These are phyloP conservation scores for Akanthomyces uredinophilus DNA, from an alignment of 2,329 filamentous ascomycete genomes.

Conservation along the genomic window DNA sequence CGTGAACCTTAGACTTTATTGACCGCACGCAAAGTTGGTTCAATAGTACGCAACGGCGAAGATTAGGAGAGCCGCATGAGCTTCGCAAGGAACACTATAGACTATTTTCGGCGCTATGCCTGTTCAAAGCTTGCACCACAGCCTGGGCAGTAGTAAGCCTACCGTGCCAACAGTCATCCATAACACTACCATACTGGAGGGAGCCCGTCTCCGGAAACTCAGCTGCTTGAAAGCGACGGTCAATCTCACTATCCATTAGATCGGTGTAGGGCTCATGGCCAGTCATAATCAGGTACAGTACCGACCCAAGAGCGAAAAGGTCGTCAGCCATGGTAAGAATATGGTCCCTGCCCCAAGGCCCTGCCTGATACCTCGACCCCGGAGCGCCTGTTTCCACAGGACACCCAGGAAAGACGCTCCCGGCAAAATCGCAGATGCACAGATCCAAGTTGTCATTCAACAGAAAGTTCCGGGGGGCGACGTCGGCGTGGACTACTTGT, in stretches of 20 bases:
- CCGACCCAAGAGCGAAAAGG: slow-evolving; percentile 30
- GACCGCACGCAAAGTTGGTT: no score
- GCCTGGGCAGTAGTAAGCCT: background rate
- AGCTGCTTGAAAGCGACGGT: slow-evolving; percentile 8
- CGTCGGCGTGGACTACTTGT: slow-evolving; percentile 35
- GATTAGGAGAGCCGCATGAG: no score
- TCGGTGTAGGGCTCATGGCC: slow-evolving; percentile 26
- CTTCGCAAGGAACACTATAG: background rate
- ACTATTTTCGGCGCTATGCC: background rate
- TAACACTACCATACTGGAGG: background rate
- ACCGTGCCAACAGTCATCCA: slow-evolving; percentile 1
- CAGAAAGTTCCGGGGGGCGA: slow-evolving; percentile 35
- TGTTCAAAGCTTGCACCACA: background rate
- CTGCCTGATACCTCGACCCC: slow-evolving; percentile 22
- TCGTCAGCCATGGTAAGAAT: slow-evolving; percentile 23
- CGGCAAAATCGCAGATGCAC: slow-evolving; percentile 33
- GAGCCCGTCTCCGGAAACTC: slow-evolving; percentile 1
- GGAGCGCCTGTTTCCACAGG: slow-evolving; percentile 19
- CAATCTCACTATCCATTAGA: slow-evolving; percentile 26
- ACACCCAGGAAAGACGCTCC: slow-evolving; percentile 26
- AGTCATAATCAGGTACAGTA: slow-evolving; percentile 31
- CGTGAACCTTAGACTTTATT: no score
- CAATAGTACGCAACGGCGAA: no score
- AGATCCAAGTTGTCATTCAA: slow-evolving; percentile 30
- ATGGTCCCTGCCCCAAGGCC: slow-evolving; percentile 21